Percentiles rank a stretch among this genome's conserved stretches.
These are phyloP conservation scores for Neonectria neomacrospora DNA, from an alignment of 2,329 filamentous ascomycete genomes.

Conservation along the genomic window DNA sequence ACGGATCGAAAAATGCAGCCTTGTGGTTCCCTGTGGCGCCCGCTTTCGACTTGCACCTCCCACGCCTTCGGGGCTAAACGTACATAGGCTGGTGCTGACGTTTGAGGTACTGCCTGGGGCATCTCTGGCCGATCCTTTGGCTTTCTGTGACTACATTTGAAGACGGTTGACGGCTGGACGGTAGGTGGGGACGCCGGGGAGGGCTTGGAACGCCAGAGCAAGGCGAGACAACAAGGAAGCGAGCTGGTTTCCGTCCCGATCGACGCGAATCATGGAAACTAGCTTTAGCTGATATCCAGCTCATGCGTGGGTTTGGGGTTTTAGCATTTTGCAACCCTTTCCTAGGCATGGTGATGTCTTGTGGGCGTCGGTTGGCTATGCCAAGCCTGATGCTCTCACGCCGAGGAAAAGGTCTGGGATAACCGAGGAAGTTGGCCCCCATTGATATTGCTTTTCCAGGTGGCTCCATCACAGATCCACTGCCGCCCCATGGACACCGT, in stretches of 20 bases:
- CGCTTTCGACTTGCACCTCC: constrained; percentile 19
- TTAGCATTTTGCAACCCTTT: constrained; percentile 10
- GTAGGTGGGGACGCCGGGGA: constrained; percentile 32
- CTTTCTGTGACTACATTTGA: constrained; percentile 35
- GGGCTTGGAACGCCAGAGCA: constrained; percentile 14
- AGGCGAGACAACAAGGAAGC: neutral
- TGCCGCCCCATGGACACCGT: constrained; percentile 9
- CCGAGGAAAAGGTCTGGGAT: constrained; percentile 19
- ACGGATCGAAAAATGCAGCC: constrained; percentile 43
- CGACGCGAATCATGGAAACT: constrained; percentile 14
- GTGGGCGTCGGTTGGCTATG: neutral
- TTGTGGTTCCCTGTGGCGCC: constrained; percentile 31
- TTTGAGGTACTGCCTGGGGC: constrained; percentile 30
- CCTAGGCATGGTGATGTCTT: constrained; percentile 7
- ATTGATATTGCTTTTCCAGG: constrained; percentile 26
- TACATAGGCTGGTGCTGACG: constrained; percentile 26
- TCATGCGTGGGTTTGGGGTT: neutral
- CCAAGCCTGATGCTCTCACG: neutral
- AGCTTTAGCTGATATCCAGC: constrained; percentile 17
- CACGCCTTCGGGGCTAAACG: constrained; percentile 19
- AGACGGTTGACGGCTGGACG: constrained; percentile 18
- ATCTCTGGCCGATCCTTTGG: constrained; percentile 26
- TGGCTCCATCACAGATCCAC: constrained; percentile 26
- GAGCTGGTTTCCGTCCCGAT: constrained; percentile 18
- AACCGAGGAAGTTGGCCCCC: constrained; percentile 27